Base-by-base conservation (phyloP, 2,329 filamentous ascomycete species). In the Botrytis paeoniae region DNA sequence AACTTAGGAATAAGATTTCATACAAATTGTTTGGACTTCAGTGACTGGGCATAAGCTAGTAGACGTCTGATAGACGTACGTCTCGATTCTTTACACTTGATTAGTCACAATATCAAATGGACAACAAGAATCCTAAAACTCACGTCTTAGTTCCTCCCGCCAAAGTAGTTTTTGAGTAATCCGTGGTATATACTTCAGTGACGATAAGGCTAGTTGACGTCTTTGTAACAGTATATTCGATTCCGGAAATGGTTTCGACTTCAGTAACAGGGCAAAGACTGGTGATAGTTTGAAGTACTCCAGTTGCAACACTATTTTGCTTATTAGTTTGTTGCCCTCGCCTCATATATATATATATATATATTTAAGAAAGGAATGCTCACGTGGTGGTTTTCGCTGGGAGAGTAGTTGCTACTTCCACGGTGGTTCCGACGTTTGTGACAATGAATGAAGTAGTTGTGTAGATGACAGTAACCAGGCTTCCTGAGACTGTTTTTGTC, bases 1-100 rank as follows among this genome's bases (percentile, higher is more conserved):
- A 54, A 57, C 14, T 29, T 7, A 22, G 20, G 12, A 29, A 43
- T 37, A 22, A 12, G n/a, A 20, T 84, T 83, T 78, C 83, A 85
- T 22, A 85, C 79, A 25, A 81, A 86, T 71, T 5, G 84, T 85
- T 80, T 83, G 83, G 48, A 85, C 85, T 78, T 84, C 81, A 0
- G 85, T 86, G 25, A 87, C 78, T 10, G 85, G 83, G 77, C 83
- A 85, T 18, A 85, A 78, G 35, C 80, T 82, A 22, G 85, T 87
- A 51, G 57, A 80, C 79, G 71, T 79, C 66, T 45, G 76, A 43
- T 81, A 77, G 41, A 80, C 78, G 20, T 80, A 61, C 9, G 70
- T 72, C 14, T 72, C 70, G 78, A 43, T 80, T 78, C 66, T 80
- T 77, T n/a, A 82, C 65, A 7, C 78, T 77, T 32, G 45, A 9